A percentile compares a stretch with the other conserved stretches of the same genome.
These are phyloP conservation scores for Populus trichocarpa DNA, from an alignment of 441 rosid species.

Conservation along the genomic window DNA sequence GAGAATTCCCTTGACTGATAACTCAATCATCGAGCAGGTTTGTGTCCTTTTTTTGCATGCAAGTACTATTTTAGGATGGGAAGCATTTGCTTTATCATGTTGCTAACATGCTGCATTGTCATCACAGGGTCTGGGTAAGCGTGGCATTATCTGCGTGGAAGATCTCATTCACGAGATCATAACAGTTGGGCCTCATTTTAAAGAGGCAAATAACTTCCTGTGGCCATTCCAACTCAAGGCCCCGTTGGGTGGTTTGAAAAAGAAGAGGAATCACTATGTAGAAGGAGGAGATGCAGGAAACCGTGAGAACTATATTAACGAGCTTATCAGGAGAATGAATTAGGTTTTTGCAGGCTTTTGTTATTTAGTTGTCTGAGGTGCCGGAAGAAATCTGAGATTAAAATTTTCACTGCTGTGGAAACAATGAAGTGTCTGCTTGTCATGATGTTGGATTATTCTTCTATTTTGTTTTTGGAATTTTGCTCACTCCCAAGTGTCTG, in stretches of 20 bases:
- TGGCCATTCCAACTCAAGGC: conserved; percentile 87
- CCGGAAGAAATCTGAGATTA: not conserved
- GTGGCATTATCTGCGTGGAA: conserved; percentile 60
- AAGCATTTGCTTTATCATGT: not conserved
- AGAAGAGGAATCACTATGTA: conserved; percentile 76
- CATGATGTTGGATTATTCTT: not conserved
- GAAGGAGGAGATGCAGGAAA: conserved; percentile 88
- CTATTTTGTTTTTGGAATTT: not conserved
- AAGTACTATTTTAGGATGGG: not conserved
- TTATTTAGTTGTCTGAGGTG: not conserved
- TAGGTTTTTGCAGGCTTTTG: conserved; percentile 16
- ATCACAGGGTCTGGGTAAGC: conserved; percentile 53
- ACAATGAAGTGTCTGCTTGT: too few relatives aligned
- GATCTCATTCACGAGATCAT: conserved; percentile 74
- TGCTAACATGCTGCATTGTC: not conserved
- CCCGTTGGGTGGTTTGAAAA: conserved; percentile 68
- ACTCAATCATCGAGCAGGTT: conserved; percentile 64
- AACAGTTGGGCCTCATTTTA: conserved; percentile 78
- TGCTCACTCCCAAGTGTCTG: too few relatives aligned
- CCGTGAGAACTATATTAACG: conserved; percentile 66
- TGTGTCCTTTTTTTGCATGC: not conserved
- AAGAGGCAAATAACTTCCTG: conserved; percentile 75
- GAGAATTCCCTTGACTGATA: conserved; percentile 65
- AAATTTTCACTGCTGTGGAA: too few relatives aligned
- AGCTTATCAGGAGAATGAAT: conserved; percentile 73